Evolutionary conservation across 352 stramenopile species (phyloP), one percentile per base, ranked within the genome.

Genomic region (Globisporangium mamillatum): DNA sequence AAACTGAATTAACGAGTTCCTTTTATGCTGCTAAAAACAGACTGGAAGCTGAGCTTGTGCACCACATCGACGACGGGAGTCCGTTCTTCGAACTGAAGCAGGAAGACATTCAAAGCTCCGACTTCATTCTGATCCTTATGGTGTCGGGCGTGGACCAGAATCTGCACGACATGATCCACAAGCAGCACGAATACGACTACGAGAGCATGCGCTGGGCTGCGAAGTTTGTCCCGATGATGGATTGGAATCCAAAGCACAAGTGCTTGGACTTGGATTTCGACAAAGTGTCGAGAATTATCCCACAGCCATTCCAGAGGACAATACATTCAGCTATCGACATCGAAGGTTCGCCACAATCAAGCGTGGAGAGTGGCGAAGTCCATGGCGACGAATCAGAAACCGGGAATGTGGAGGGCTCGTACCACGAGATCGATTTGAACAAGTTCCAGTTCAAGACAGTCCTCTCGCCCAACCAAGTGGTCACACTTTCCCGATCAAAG

Each of bases 141-240:
- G 80, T 82, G 59, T 77, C 81, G 5, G 81, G 81, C 4, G 71
- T 88, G 24, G 81, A 90, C 27, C 74, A 86, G 64, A 90, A 84
- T 29, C 70, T 90, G 6, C 79, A 88, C 68, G 81, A 90, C 52
- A 87, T 75, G 68, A 65, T 88, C 24, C 72, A 90, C 64, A 71
- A 85, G 56, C 79, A 83, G 61, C 67, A 73, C 10, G 81, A 90
- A 67, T 90, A 88, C 58, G 69, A 64, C 25, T 58, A 66, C 46
- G 68, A 78, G 52, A 57, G 68, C 32, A 82, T 88, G 69, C 72
- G 63, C 20, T 90, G 79, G 79, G 75, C 71, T 14, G 57, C 64
- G 25, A 79, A 74, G 22, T 90, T 88, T 34, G 50, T 72, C 10
- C 71, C 76, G 2, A 66, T 84, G 48, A 29, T 90, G 9, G 41